Percentiles rank a stretch among this genome's conserved stretches.
phyloP scores from a whole-genome alignment of 805 yeast genomes.

The Metschnikowia similis region DNA sequence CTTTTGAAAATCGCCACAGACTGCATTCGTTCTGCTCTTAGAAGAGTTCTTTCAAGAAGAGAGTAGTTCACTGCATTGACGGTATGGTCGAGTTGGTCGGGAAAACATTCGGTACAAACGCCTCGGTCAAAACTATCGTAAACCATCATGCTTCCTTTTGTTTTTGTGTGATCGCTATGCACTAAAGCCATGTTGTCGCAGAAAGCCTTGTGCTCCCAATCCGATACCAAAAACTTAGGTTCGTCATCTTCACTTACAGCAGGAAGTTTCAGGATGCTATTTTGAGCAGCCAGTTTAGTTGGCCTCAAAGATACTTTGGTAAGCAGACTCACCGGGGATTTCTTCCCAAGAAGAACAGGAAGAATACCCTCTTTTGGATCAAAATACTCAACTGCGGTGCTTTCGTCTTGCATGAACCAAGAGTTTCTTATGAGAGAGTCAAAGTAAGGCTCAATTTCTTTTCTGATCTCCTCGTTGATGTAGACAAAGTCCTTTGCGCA shows the following conservation, averaged over 20 bases:
- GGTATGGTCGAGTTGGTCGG: neutral
- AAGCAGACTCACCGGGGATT: neutral
- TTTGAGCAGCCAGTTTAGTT: neutral
- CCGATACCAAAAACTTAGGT: neutral
- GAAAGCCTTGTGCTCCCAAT: slow-evolving; percentile 3
- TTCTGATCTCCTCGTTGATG: slow-evolving; percentile 7
- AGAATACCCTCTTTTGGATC: neutral
- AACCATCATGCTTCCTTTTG: neutral
- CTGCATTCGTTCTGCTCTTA: neutral
- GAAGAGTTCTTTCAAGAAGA: neutral
- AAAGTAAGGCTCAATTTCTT: slow-evolving; percentile 49
- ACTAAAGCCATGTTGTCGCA: neutral
- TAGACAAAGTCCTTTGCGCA: slow-evolving; percentile 2
- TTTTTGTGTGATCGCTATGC: neutral
- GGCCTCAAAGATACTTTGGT: neutral
- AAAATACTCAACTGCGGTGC: neutral
- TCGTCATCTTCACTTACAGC: neutral
- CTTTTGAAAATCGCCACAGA: neutral
- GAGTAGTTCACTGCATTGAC: neutral
- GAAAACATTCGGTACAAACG: neutral
- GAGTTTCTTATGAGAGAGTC: slow-evolving; percentile 20
- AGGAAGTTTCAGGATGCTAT: neutral
- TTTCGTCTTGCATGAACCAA: slow-evolving; percentile 1
- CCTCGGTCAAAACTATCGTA: neutral
- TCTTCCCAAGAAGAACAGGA: neutral